Evolutionary conservation across 192 early-diverging fungal genomes (phyloP).

Genomic region (Rhizoclosmatium sp.): DNA sequence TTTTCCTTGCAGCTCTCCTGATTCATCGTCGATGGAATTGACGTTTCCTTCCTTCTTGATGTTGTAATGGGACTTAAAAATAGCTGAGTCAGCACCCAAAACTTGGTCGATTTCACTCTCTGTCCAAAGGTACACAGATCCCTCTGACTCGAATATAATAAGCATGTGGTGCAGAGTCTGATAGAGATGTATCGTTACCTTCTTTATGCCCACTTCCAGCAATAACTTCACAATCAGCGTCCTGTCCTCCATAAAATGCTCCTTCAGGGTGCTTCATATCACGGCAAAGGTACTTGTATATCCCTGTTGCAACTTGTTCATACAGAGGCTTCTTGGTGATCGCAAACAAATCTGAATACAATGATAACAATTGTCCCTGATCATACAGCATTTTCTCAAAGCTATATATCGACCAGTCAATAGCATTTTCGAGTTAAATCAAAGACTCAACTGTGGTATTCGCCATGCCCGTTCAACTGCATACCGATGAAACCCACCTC

Average conservation of each 20-base stretch:
- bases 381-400: slow-evolving; percentile 81
- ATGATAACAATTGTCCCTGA: slow-evolving; percentile 66
- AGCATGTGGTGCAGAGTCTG: neutral
- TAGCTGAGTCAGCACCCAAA: slow-evolving; percentile 46
- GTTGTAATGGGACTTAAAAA: slow-evolving; percentile 61
- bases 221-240: slow-evolving; percentile 67
- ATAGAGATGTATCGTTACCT: slow-evolving; percentile 30
- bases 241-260: slow-evolving; percentile 72
- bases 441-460: slow-evolving; percentile 57
- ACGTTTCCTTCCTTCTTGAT: slow-evolving; percentile 60
- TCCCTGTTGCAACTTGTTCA: slow-evolving; percentile 54
- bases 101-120: slow-evolving; percentile 50
- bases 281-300: slow-evolving; percentile 59
- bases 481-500: slow-evolving; percentile 52
- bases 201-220: slow-evolving; percentile 48
- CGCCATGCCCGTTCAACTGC: slow-evolving; percentile 56
- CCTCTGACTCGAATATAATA: slow-evolving; percentile 49
- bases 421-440: neutral
- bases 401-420: slow-evolving; percentile 8
- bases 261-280: slow-evolving; percentile 56
- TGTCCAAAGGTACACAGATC: slow-evolving; percentile 71
- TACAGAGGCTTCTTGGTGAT: slow-evolving; percentile 56
- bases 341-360: slow-evolving; percentile 53
- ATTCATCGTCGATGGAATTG: slow-evolving; percentile 55
- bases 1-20: slow-evolving; percentile 63